phyloP scores from a whole-genome alignment of 2,329 filamentous ascomycete species.

The Dryadomyces quercivorus region DNA sequence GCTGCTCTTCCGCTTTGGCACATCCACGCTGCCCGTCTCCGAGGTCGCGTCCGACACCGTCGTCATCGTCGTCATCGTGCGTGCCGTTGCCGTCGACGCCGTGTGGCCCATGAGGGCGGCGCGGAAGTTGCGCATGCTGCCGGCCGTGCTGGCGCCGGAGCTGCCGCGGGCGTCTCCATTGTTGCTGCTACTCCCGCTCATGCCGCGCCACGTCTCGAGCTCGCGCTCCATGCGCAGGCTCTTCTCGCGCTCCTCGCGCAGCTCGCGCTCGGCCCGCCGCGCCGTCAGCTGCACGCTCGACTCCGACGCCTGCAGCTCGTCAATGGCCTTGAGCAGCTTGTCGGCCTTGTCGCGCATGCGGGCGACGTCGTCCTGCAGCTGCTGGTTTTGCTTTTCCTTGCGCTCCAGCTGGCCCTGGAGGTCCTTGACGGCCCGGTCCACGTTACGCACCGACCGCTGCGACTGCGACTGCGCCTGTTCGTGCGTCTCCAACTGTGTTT shows the following conservation, averaged over 20 bases:
- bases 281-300: constrained; percentile 68
- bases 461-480: constrained; percentile 69
- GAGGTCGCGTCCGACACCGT: constrained; percentile 27
- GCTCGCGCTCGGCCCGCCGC: constrained; percentile 77
- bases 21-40: constrained; percentile 22
- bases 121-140: constrained; percentile 23
- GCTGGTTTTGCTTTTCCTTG: constrained; percentile 73
- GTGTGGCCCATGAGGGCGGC: constrained; percentile 8
- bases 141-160: constrained; percentile 14
- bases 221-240: constrained; percentile 73
- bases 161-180: constrained; percentile 9
- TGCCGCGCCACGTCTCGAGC: constrained; percentile 65
- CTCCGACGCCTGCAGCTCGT: constrained; percentile 84
- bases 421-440: constrained; percentile 89
- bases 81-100: constrained; percentile 9
- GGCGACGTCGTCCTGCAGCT: constrained; percentile 71
- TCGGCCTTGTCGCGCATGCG: constrained; percentile 85
- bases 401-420: constrained; percentile 85
- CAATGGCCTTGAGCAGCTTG: constrained; percentile 78
- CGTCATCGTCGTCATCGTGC: constrained; percentile 21
- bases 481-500: constrained; percentile 73
- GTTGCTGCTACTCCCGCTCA: constrained; percentile 19
- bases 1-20: constrained; percentile 55
- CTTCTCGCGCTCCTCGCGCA: constrained; percentile 81
- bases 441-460: constrained; percentile 77